These are phyloP conservation scores for Aureobasidium melanogenum DNA, from an alignment of 2,329 filamentous ascomycete species.

Conservation along the genomic window DNA sequence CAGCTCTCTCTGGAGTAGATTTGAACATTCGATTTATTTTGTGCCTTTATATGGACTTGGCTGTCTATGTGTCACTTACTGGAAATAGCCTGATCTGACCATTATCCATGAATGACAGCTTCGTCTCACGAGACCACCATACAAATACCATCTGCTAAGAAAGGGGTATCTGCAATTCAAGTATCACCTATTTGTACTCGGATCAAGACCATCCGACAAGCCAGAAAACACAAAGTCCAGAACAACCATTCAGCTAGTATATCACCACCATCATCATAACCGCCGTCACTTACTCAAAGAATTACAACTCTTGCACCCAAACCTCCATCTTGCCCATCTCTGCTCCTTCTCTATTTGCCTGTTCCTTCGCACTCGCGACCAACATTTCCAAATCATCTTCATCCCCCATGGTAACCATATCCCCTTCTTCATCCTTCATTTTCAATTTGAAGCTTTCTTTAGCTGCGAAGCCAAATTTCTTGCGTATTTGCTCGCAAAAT, in stretches of 20 bases:
- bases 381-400: slow-evolving; percentile 93
- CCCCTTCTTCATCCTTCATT: slow-evolving; percentile 76
- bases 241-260: neutral
- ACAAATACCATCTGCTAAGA: neutral
- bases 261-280: neutral
- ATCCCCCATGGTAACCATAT: slow-evolving; percentile 96
- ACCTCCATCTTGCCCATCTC: slow-evolving; percentile 16
- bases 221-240: neutral
- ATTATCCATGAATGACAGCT: neutral
- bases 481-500: slow-evolving; percentile 68
- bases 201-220: neutral
- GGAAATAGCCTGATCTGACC: neutral
- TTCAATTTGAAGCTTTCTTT: slow-evolving; percentile 74
- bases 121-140: neutral
- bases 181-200: neutral
- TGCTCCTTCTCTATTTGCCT: slow-evolving; percentile 44
- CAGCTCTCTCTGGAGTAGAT: neutral
- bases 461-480: slow-evolving; percentile 69
- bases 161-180: neutral
- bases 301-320: slow-evolving; percentile 6
- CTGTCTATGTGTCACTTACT: neutral
- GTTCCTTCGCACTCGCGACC: slow-evolving; percentile 53
- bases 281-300: neutral
- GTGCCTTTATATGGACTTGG: neutral
- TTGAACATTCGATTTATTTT: neutral